Percentiles rank a stretch among this genome's conserved stretches.
Evolutionary conservation across 2,329 filamentous ascomycete species (phyloP).

Genomic region (Fonsecaea pugnacius): DNA sequence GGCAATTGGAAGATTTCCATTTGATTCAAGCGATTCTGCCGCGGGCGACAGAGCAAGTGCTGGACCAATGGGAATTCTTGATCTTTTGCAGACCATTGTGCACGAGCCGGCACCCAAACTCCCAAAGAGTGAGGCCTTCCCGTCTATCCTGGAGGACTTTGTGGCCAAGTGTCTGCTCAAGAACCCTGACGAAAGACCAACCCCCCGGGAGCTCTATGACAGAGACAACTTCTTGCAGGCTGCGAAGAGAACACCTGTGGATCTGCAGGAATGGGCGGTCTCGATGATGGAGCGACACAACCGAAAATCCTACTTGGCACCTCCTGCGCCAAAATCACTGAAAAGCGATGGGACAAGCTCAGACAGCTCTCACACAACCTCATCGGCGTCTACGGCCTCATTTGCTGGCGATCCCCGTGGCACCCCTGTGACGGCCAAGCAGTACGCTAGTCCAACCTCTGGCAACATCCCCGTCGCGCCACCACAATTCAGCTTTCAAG

Average conservation of each 20-base stretch:
- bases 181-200: slow-evolving; percentile 83
- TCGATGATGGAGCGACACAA: slow-evolving; percentile 94
- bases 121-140: slow-evolving; percentile 97
- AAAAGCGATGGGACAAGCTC: slow-evolving; percentile 57
- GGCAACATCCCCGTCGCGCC: slow-evolving; percentile 70
- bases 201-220: slow-evolving; percentile 90
- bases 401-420: slow-evolving; percentile 43
- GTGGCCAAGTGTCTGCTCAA: slow-evolving; percentile 95
- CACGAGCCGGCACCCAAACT: slow-evolving; percentile 91
- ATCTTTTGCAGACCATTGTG: slow-evolving; percentile 95
- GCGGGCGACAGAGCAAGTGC: slow-evolving; percentile 69
- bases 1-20: slow-evolving; percentile 96
- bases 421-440: slow-evolving; percentile 35
- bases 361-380: slow-evolving; percentile 39
- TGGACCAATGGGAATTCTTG: slow-evolving; percentile 88
- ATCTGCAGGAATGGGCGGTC: slow-evolving; percentile 90
- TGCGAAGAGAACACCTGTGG: slow-evolving; percentile 92
- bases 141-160: slow-evolving; percentile 91
- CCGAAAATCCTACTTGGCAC: slow-evolving; percentile 88
- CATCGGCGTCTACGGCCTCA: slow-evolving; percentile 40
- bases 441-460: slow-evolving; percentile 66
- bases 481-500: slow-evolving; percentile 41
- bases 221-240: slow-evolving; percentile 93
- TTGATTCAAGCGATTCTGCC: slow-evolving; percentile 78
- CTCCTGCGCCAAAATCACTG: slow-evolving; percentile 77